Evolutionary conservation across 2,329 filamentous ascomycete species (phyloP).

Genomic region (Colletotrichum sp.): DNA sequence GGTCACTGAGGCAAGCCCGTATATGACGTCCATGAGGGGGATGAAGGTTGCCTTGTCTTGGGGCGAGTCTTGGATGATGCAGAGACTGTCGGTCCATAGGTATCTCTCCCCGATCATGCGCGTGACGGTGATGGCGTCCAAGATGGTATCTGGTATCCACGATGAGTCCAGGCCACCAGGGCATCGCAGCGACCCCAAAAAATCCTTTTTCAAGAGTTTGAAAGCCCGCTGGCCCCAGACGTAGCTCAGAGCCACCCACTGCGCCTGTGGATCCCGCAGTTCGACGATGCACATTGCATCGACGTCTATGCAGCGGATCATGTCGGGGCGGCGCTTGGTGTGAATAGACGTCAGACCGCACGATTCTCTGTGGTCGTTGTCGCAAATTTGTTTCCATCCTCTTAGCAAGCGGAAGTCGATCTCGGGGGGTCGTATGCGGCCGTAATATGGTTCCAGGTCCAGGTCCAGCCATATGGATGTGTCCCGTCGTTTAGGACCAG

Average conservation of each 20-base stretch:
- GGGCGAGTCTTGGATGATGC: not conserved
- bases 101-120: not conserved
- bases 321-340: not conserved
- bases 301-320: not conserved
- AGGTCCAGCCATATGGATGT: not conserved
- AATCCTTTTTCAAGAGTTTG: not conserved
- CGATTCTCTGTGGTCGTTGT: not conserved
- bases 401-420: not conserved
- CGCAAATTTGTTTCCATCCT: not conserved
- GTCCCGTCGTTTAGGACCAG: fast-evolving
- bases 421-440: fast-evolving
- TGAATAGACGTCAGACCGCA: not conserved
- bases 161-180: not conserved
- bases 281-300: not conserved
- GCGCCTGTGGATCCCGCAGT: not conserved
- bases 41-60: not conserved
- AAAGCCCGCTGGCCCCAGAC: not conserved
- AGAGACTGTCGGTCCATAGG: not conserved
- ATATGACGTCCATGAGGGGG: not conserved
- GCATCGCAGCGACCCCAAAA: not conserved
- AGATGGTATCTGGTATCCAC: not conserved
- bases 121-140: not conserved
- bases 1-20: not conserved
- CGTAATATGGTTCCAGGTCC: not conserved
- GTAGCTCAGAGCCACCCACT: not conserved